A percentile compares a stretch with the other conserved stretches of the same genome.
These are phyloP conservation scores for Boletellus sp. DNA, from an alignment of 768 basidiomycete species.

Conservation along the genomic window DNA sequence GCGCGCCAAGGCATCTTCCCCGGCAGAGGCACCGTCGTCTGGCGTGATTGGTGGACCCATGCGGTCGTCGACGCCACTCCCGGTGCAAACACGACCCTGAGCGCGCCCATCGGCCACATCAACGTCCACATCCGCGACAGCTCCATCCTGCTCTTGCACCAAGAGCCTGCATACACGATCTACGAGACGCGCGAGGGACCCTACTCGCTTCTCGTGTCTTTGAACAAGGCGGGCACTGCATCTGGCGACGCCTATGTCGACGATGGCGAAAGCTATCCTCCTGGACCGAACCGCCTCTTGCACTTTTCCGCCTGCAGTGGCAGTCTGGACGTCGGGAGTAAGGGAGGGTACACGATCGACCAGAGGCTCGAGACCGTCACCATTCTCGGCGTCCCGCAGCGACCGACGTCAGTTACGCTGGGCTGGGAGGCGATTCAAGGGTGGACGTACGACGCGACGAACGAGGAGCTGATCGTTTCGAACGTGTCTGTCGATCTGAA, in stretches of 20 bases:
- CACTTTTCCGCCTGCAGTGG: background rate
- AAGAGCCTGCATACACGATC: conserved; percentile 62
- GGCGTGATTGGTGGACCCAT: conserved; percentile 77
- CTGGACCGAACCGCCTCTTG: background rate
- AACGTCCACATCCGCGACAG: conserved; percentile 74
- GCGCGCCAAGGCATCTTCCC: conserved; percentile 39
- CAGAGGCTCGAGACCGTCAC: conserved; percentile 52
- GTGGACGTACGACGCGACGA: conserved; percentile 40
- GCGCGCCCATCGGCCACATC: conserved; percentile 72
- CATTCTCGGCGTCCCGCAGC: conserved; percentile 50
- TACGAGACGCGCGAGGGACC: conserved; percentile 61
- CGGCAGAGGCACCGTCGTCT: conserved; percentile 45
- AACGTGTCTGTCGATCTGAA: conserved; percentile 44
- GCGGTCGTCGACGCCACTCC: conserved; percentile 43
- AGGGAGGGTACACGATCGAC: conserved; percentile 31
- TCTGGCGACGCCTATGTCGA: conserved; percentile 64
- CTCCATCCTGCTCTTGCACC: conserved; percentile 60
- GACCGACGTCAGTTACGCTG: conserved; percentile 39
- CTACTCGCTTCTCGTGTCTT: conserved; percentile 60
- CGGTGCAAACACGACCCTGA: conserved; percentile 46
- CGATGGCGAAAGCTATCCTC: conserved; percentile 45
- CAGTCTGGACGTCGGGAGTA: conserved; percentile 36
- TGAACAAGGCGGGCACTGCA: conserved; percentile 45
- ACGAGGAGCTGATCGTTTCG: conserved; percentile 40
- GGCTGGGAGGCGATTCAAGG: conserved; percentile 32